Percentiles rank a stretch among this genome's conserved stretches.
Evolutionary conservation across 1,284 basidiomycete species (phyloP).

Genomic region (Amylostereum areolatum): DNA sequence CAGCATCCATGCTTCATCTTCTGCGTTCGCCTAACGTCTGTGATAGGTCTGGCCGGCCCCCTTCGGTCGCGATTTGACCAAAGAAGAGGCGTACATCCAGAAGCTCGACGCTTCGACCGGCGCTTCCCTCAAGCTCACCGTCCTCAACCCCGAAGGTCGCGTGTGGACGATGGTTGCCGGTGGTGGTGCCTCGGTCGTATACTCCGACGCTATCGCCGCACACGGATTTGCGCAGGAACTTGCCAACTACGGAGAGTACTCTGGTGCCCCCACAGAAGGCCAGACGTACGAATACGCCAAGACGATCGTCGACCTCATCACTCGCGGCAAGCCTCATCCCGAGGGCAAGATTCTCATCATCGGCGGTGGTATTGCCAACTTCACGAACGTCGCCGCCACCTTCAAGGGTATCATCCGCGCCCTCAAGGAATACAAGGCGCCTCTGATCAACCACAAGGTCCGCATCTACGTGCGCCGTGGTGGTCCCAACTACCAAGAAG

Average conservation of each 20-base stretch:
- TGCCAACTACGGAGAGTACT: constrained; percentile 99
- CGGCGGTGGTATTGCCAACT: constrained; percentile 99
- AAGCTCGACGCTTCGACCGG: constrained; percentile 96
- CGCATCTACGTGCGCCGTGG: constrained; percentile 97
- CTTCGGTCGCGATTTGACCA: constrained; percentile 96
- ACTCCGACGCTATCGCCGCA: constrained; percentile 94
- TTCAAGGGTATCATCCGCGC: constrained; percentile 99
- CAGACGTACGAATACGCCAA: constrained; percentile 99
- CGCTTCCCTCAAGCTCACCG: constrained; percentile 97
- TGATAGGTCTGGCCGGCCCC: constrained; percentile 85
- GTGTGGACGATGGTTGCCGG: constrained; percentile 99
- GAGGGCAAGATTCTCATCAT: constrained; percentile 99
- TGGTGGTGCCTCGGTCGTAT: constrained; percentile 76
- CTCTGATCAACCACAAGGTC: constrained; percentile 80
- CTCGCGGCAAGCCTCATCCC: constrained; percentile 77
- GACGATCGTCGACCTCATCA: constrained; percentile 97
- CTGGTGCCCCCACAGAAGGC: constrained; percentile 95
- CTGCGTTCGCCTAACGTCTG: constrained; percentile 10
- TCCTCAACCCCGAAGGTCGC: constrained; percentile 90
- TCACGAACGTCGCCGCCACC: constrained; percentile 98
- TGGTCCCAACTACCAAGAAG: constrained; percentile 99
- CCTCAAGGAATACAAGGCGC: constrained; percentile 88
- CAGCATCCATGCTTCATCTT: constrained; percentile 9
- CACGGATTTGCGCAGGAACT: constrained; percentile 96
- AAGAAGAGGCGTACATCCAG: constrained; percentile 99